Base-by-base conservation (phyloP, 148 eudicot genomes). In the Chenopodium quinoa region DNA sequence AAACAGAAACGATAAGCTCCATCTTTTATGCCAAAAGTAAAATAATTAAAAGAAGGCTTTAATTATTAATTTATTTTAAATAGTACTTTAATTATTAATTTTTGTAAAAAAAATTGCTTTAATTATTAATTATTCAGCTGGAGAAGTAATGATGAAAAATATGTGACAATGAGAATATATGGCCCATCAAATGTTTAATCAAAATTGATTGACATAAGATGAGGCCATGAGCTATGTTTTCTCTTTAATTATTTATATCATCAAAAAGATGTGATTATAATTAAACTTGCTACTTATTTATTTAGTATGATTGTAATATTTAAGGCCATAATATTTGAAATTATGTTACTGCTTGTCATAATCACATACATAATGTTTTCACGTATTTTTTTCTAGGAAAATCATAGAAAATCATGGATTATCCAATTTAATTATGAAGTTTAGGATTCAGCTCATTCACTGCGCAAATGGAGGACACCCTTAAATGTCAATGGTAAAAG, bases 391-490 rank as follows among this genome's bases (percentile, higher is more conserved):
- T 46, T 40, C 44, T 40, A 40, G 70, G 56, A 23, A 47, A 78
- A 66, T 65, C 40, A 78, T 78, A 47, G 31, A n/a, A 76, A 29
- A 82, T 71, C 17, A 50, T 81, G 79, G 27, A 81, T 66, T 50
- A 67, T 68, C 72, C 23, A 19, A 37, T 68, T 0, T 10, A 67
- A 81, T 82, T 44, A 77, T 82, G 84, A 58, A 70, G 29, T 58
- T 60, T 37, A 70, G 54, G 84, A 82, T 82, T 82, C 47, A 27
- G 80, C 62, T 77, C 50, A 77, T 82, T 79, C 79, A 77, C 67
- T 70, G 80, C 84, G 84, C 71, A 76, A 76, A 77, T 82, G 73
- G 76, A 77, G 84, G 84, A 77, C 80, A 79, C 22, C 14, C 62
- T 82, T 63, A 82, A 82, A 76, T 82, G 66, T 77, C 63, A 77